Evolutionary conservation across 495 filamentous ascomycete genomes (phyloP).

Genomic region (Hypoxylon trugodes): DNA sequence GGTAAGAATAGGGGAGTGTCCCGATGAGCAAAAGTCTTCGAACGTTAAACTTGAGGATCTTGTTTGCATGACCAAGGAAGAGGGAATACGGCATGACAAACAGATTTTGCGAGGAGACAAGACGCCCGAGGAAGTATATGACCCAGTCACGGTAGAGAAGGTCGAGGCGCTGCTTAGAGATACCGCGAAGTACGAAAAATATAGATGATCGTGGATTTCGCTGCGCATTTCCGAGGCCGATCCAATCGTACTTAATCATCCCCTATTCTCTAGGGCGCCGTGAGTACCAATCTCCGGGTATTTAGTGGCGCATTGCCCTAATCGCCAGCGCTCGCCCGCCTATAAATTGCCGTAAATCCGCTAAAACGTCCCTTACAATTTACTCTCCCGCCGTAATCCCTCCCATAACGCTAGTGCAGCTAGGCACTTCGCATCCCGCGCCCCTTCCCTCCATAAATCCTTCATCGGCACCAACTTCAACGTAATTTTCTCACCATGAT

Average conservation of each 20-base stretch:
- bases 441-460: conserved; percentile 79
- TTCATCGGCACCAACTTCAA: conserved; percentile 73
- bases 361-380: conserved; percentile 51
- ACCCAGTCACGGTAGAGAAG: conserved; percentile 64
- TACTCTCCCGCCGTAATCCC: conserved; percentile 71
- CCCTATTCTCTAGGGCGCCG: background rate
- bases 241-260: background rate
- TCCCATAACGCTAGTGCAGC: conserved; percentile 80
- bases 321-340: too few species aligned
- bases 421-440: conserved; percentile 81
- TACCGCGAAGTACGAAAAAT: conserved; percentile 52
- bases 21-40: conserved; percentile 74
- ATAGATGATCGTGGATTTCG: conserved; percentile 34
- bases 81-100: conserved; percentile 80
- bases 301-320: background rate
- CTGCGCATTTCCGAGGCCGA: background rate
- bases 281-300: background rate
- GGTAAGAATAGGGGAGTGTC: conserved; percentile 60
- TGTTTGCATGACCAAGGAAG: conserved; percentile 97
- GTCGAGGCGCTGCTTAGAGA: conserved; percentile 67
- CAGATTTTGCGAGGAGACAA: conserved; percentile 77
- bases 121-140: conserved; percentile 76
- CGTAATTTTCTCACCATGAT: conserved; percentile 85
- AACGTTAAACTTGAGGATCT: conserved; percentile 72
- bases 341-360: background rate